A percentile compares a stretch with the other conserved stretches of the same genome.
phyloP scores from a whole-genome alignment of 2,329 filamentous ascomycete genomes.

The Epichloe sp. region DNA sequence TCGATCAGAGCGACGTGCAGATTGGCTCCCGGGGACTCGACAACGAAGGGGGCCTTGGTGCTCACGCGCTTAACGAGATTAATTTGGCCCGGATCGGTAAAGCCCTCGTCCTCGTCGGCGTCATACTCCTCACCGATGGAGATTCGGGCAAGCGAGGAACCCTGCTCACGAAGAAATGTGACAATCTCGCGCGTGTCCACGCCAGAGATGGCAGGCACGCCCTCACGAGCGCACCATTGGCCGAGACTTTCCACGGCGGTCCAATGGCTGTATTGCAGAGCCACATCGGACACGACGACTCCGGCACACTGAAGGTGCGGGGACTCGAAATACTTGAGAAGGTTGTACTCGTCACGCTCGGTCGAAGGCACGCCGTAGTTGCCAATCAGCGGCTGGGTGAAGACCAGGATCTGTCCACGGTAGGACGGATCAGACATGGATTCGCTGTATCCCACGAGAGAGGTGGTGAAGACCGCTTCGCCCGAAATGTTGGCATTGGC shows the following conservation, averaged over 20 bases:
- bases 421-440: constrained; percentile 83
- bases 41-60: constrained; percentile 96
- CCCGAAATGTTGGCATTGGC: constrained; percentile 94
- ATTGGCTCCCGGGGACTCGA: constrained; percentile 69
- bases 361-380: constrained; percentile 95
- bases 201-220: constrained; percentile 88
- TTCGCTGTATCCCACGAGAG: constrained; percentile 94
- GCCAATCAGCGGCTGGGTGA: constrained; percentile 93
- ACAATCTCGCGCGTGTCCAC: constrained; percentile 96
- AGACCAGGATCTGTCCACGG: constrained; percentile 91
- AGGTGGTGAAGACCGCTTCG: constrained; percentile 97
- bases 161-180: constrained; percentile 88
- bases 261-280: constrained; percentile 94
- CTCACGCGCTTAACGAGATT: constrained; percentile 93
- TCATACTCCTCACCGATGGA: constrained; percentile 96
- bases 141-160: constrained; percentile 89
- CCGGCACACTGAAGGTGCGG: constrained; percentile 94
- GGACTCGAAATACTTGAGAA: constrained; percentile 96
- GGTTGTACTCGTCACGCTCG: constrained; percentile 72
- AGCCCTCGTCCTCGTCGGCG: constrained; percentile 93
- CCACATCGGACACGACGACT: constrained; percentile 90
- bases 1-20: constrained; percentile 92
- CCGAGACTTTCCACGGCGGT: constrained; percentile 89
- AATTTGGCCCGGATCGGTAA: constrained; percentile 88
- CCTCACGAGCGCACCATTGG: constrained; percentile 92